Evolutionary conservation across 345 rosid genomes (phyloP), one percentile per base, ranked within the genome.

Genomic region (Geranium rotundifolium): DNA sequence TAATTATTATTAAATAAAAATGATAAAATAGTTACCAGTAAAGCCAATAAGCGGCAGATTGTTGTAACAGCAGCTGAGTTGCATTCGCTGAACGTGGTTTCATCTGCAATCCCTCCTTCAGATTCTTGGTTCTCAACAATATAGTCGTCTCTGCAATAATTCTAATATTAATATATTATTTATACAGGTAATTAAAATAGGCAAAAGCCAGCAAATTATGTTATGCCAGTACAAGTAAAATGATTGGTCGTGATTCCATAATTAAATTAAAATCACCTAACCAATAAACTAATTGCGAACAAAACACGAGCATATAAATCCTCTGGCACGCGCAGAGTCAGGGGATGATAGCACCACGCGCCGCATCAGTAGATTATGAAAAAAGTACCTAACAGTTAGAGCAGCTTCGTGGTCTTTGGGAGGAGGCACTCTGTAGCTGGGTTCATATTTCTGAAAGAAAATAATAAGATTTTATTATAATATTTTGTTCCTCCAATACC

Each of bases 381-480:
- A 46, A 2, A 46, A 10, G 57, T 79, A 91, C 96, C 97, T 81
- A 17, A 82, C 84, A 17, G 80, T 78, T 66, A 79, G 27, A 23
- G 27, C 84, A 57, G 78, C 81, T 57, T 72, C 76, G 58, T 88
- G 91, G 6, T 80, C 87, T 72, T 84, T 91, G 14, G 52, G 52
- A 20, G 80, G 61, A 67, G 88, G 46, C 66, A 83, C 86, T 6
- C 84, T 80, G 63, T 87, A 89, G 65, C 95, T 95, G 57, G 85
- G 82, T 75, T 70, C 79, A 69, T 85, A 92, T 37, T 76, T 85
- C 95, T 92, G 83, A n/a, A 29, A 20, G 29, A 56, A 59, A 58
- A 50, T 62, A 63, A 30, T 37, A 56, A 34, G 41, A 34, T 23
- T 23, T 23, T 23, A 23, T 23, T 23, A 23, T 23, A 23, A 23